Evolutionary conservation across 441 rosid species (phyloP).

Genomic region (Syzygium syzygioides): DNA sequence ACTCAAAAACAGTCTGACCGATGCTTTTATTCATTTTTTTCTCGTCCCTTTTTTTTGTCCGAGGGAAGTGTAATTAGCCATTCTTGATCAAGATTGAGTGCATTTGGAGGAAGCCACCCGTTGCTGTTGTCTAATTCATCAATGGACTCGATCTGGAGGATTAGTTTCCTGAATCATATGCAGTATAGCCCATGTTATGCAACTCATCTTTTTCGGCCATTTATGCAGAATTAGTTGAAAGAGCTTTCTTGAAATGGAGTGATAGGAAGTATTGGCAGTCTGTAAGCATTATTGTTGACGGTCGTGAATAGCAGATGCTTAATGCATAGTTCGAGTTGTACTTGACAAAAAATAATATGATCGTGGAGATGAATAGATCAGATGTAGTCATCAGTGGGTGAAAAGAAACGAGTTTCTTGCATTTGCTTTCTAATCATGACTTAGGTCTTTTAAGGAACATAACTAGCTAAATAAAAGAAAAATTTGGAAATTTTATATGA

Average conservation of each 20-base stretch:
- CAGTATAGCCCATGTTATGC: not conserved
- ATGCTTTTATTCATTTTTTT: not conserved
- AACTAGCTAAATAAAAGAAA: no score
- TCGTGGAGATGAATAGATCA: not conserved
- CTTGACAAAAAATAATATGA: not conserved
- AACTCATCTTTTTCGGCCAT: not conserved
- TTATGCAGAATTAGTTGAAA: not conserved
- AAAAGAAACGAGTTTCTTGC: no score
- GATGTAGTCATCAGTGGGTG: not conserved
- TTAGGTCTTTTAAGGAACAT: no score
- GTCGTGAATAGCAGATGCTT: not conserved
- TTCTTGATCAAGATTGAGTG: not conserved
- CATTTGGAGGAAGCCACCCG: not conserved
- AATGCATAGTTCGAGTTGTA: not conserved
- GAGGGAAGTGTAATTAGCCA: not conserved
- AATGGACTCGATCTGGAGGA: not conserved
- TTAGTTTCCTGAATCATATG: not conserved
- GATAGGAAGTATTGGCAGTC: not conserved
- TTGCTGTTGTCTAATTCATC: not conserved
- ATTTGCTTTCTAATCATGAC: no score
- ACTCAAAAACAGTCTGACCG: slow-evolving; percentile 15
- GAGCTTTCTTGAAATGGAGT: not conserved
- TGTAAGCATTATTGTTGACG: not conserved
- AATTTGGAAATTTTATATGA: no score
- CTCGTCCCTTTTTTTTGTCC: not conserved